Evolutionary conservation across 2,329 filamentous ascomycete genomes (phyloP), one percentile per base, ranked within the genome.

Genomic region (Magnaporthiopsis rhizophila): DNA sequence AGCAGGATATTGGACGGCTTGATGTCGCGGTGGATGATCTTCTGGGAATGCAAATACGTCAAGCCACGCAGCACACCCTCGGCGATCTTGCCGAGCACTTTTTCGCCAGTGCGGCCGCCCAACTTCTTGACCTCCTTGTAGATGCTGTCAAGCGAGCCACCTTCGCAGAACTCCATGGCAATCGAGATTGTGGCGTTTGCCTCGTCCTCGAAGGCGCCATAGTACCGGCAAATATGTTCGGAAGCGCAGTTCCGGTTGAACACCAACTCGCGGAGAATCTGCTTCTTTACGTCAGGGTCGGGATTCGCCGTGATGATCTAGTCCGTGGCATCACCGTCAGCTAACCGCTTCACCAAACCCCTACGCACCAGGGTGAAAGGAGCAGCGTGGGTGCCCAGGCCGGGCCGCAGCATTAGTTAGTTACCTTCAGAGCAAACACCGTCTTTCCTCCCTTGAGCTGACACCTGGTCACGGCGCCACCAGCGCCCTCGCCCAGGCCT

Each of bases 191-290:
- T 98, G 62, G 93, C 92, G 12, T 92, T 96, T n/a, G 92, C 89
- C 65, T 95, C 90, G 74, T 99, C 94, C 74, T 96, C 91, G 74
- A 98, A 99, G 57, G 94, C 94, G 68, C 95, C 95, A 72, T 97
- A 99, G 78, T 99, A 99, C 68, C 90, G 88, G 78, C 95, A 99
- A 72, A 99, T 99, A 75, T 98, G 92, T 66, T 95, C 89, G 5
- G 92, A 97, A 7, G 91, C 92, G 74, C 95, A 98, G 69, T 93
- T 91, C 78, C 97, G 97, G 83, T 99, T 99, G 83, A 98, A 99
- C 67, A 91, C 91, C 63, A 99, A 83, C 76, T 99, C 95, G 73
- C 95, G 90, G 66, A 98, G 86, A 71, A 99, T 99, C 77, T 99
- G 95, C 75, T 96, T 97, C 82, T 97, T 98, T 67, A 98, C 92